Conservation (phyloP, 495 filamentous ascomycete species). For the Aspergillus diversus region DNA sequence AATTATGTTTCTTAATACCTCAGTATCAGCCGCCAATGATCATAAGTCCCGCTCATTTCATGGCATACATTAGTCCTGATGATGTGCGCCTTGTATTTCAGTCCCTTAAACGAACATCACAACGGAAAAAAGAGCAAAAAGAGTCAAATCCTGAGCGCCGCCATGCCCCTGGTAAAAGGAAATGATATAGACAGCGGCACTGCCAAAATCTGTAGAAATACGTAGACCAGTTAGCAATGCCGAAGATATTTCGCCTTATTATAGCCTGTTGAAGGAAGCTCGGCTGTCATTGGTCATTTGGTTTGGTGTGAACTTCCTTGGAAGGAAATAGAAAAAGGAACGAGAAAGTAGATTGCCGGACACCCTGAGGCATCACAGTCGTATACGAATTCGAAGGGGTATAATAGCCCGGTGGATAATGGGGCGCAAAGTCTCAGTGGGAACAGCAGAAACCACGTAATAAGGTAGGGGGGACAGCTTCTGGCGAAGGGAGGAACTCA, state of each 20-base stretch:
- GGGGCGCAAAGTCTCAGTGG: too few relatives aligned
- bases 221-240: constrained; percentile 2
- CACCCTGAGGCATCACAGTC: too few relatives aligned
- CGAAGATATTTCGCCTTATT: constrained; percentile 1
- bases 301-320: not conserved
- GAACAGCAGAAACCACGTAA: too few relatives aligned
- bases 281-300: not conserved
- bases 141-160: constrained; percentile 18
- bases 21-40: constrained; percentile 24
- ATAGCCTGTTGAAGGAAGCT: not conserved
- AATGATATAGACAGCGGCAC: constrained; percentile 9
- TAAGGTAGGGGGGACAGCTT: too few relatives aligned
- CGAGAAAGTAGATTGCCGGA: not conserved
- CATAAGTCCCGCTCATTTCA: constrained; percentile 32
- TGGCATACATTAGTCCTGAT: constrained; percentile 25
- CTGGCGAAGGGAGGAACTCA: too few relatives aligned
- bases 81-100: constrained; percentile 16
- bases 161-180: constrained; percentile 12
- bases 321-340: not conserved
- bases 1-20: constrained; percentile 28
- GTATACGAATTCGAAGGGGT: too few relatives aligned
- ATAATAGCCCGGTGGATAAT: too few relatives aligned
- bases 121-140: constrained; percentile 8
- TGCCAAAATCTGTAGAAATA: constrained; percentile 1
- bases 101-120: constrained; percentile 8